Evolutionary conservation across 2,329 filamentous ascomycete species (phyloP), one percentile per base, ranked within the genome.

Genomic region (Fusarium metavorans): DNA sequence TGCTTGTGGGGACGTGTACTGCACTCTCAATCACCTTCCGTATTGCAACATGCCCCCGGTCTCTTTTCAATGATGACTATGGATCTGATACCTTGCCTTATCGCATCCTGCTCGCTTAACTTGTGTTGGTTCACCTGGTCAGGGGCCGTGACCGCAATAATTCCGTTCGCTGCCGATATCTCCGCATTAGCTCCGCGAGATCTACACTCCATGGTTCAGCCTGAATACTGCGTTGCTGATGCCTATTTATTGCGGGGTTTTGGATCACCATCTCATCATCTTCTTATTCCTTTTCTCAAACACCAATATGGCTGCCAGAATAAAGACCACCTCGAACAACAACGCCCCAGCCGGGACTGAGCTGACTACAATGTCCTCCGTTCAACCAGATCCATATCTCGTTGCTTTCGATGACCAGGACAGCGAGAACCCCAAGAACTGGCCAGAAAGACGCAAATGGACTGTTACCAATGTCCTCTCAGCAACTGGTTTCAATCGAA

Each of bases 401-500:
- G 73, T 81, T 13, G 64, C 73, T 4, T 80, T 84, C 37, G 59
- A 79, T 27, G 71, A 79, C 2, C 70, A 76, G 0, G 83, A 85
- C 56, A 68, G 76, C 2, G 81, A 82, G 0, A 84, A 86, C 32
- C 85, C 84, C 2, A 78, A 81, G 32, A 77, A 85, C 63, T 87
- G 84, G 85, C 77, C 82, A 0, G 76, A 66, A 0, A 68, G 79
- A 2, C 80, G 79, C 3, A 89, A 88, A 77, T 89, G 87, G 87
- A 81, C 82, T 0, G 85, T 86, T 2, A 89, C 87, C 4, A 77
- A 85, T 57, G 83, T 87, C 5, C 81, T 88, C 1, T 88, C 87
- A 0, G 84, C 84, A 4, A 86, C 85, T 0, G 87, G 86, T 9
- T 88, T 89, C 73, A 87, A 87, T 52, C 85, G 85, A 11, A 87